These are phyloP conservation scores for Aechmea fasciata DNA, from an alignment of 176 grass and related monocot genomes.

Conservation along the genomic window DNA sequence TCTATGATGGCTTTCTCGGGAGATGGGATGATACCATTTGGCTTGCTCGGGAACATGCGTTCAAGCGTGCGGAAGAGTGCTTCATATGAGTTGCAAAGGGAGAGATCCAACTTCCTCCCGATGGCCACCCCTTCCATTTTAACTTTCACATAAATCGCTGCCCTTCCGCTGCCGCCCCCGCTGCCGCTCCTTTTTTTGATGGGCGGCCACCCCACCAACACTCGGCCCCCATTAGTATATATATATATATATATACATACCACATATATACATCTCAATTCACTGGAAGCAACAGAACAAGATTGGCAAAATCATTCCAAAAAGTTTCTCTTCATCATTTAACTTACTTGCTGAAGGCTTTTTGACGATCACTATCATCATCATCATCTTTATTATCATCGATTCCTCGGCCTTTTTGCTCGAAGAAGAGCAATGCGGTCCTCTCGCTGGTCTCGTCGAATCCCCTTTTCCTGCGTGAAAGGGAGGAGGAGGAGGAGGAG, in stretches of 20 bases:
- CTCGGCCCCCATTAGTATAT: background rate
- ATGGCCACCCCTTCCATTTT: constrained; percentile 72
- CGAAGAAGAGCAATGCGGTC: constrained; percentile 36
- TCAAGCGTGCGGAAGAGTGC: constrained; percentile 44
- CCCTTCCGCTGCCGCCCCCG: background rate
- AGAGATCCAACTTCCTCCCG: constrained; percentile 72
- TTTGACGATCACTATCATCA: too few relatives aligned
- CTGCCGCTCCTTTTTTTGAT: constrained; percentile 34
- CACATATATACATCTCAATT: background rate
- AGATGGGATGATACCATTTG: constrained; percentile 7
- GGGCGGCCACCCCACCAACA: constrained; percentile 72
- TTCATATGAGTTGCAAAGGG: constrained; percentile 42
- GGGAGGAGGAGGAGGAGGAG: background rate
- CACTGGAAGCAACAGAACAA: constrained; percentile 6
- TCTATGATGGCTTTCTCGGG: too few relatives aligned
- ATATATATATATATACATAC: too few relatives aligned
- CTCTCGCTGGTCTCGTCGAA: constrained; percentile 14
- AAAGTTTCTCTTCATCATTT: too few relatives aligned
- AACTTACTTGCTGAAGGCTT: background rate
- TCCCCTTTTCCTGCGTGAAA: constrained; percentile 27
- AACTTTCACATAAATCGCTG: constrained; percentile 59
- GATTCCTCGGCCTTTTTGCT: constrained; percentile 14
- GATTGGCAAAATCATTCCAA: background rate
- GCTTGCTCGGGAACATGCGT: constrained; percentile 46
- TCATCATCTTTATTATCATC: background rate